Percentiles rank a stretch among this genome's conserved stretches.
Evolutionary conservation across 2,329 filamentous ascomycete species (phyloP).

Genomic region (Penicillium hordei): DNA sequence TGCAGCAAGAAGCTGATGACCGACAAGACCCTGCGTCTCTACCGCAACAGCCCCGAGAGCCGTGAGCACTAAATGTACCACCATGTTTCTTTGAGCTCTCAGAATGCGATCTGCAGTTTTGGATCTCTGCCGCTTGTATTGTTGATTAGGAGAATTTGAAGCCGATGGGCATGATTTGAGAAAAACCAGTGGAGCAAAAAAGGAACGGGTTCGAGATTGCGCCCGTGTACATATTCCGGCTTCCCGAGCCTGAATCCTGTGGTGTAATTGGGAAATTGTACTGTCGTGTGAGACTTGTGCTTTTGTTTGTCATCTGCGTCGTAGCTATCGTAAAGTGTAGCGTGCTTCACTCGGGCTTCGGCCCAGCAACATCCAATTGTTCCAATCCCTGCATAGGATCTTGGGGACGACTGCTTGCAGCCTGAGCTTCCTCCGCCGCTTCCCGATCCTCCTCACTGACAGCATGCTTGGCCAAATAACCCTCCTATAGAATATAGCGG

Average conservation of each 20-base stretch:
- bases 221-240: conserved; percentile 42
- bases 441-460: conserved; percentile 75
- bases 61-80: conserved; percentile 42
- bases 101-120: conserved; percentile 29
- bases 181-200: conserved; percentile 19
- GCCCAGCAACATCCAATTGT: conserved; percentile 89
- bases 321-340: conserved; percentile 22
- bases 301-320: conserved; percentile 24
- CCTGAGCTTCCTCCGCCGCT: conserved; percentile 57
- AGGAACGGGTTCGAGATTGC: conserved; percentile 27
- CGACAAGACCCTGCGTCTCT: conserved; percentile 90
- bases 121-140: conserved; percentile 29
- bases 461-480: conserved; percentile 85
- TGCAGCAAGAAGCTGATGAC: conserved; percentile 75
- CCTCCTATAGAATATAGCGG: conserved; percentile 64
- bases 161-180: conserved; percentile 22
- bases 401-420: conserved; percentile 57
- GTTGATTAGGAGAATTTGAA: conserved; percentile 30
- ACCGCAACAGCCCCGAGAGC: conserved; percentile 61
- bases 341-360: conserved; percentile 65
- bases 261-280: conserved; percentile 31
- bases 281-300: conserved; percentile 17
- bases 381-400: conserved; percentile 97
- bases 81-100: conserved; percentile 33
- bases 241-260: conserved; percentile 27